Evolutionary conservation across 257 asterid genomes (phyloP).

Genomic region (Rhazya stricta): DNA sequence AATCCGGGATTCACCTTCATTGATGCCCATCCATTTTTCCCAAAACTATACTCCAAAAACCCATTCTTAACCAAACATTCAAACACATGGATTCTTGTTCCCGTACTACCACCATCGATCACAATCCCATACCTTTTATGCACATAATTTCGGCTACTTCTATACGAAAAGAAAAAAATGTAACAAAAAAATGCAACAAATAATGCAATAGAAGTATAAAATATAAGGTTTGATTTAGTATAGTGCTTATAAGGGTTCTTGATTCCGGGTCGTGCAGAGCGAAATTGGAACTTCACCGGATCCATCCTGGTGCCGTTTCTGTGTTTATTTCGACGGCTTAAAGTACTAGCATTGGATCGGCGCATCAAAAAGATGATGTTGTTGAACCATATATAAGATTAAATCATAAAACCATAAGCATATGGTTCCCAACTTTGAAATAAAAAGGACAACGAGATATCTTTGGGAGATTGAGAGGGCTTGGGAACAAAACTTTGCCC

Average conservation of each 20-base stretch:
- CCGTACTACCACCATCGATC: constrained; percentile 99
- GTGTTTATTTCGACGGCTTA: constrained; percentile 33
- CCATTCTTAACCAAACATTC: constrained; percentile 55
- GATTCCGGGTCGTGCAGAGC: constrained; percentile 48
- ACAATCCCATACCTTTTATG: constrained; percentile 57
- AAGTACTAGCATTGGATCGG: constrained; percentile 76
- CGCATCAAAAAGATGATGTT: constrained; percentile 72
- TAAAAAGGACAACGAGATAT: background rate
- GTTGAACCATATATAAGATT: constrained; percentile 55
- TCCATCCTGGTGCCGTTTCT: constrained; percentile 44
- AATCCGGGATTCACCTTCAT: constrained; percentile 92
- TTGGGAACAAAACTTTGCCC: constrained; percentile 17
- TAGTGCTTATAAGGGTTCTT: constrained; percentile 38
- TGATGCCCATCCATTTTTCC: constrained; percentile 60
- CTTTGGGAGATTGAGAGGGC: constrained; percentile 20
- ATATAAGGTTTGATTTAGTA: constrained; percentile 36
- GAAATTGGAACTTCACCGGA: constrained; percentile 58
- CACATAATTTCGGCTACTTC: constrained; percentile 1
- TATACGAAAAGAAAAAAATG: constrained; percentile 42
- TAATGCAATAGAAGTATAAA: constrained; percentile 35
- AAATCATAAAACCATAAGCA: constrained; percentile 10
- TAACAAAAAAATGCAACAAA: constrained; percentile 42
- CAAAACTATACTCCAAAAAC: constrained; percentile 55
- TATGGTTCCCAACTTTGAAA: constrained; percentile 17
- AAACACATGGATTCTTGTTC: constrained; percentile 87